Percentiles rank a stretch among this genome's conserved stretches.
Evolutionary conservation across 2,329 filamentous ascomycete genomes (phyloP).

Genomic region (Fusarium mundagurra): DNA sequence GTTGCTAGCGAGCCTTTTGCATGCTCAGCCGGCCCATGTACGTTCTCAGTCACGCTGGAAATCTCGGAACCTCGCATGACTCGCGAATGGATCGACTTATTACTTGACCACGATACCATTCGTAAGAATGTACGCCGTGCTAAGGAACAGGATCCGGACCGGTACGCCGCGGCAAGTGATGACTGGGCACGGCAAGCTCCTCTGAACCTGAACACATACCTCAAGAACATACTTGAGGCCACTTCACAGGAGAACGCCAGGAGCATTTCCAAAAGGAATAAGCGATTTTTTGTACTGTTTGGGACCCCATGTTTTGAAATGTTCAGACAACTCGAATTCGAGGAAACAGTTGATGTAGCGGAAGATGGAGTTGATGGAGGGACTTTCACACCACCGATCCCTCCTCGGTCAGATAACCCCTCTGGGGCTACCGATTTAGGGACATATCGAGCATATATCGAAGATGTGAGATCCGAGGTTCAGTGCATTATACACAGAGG

Average conservation of each 20-base stretch:
- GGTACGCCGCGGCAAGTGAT: slow-evolving; percentile 57
- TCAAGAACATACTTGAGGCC: slow-evolving; percentile 59
- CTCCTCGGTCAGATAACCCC: slow-evolving; percentile 47
- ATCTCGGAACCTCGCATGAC: slow-evolving; percentile 61
- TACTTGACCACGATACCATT: slow-evolving; percentile 59
- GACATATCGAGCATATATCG: slow-evolving; percentile 58
- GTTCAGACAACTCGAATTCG: slow-evolving; percentile 61
- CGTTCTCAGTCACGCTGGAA: slow-evolving; percentile 56
- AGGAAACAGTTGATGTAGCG: slow-evolving; percentile 50
- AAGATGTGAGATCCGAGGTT: slow-evolving; percentile 60
- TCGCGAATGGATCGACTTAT: slow-evolving; percentile 52
- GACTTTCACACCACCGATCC: slow-evolving; percentile 48
- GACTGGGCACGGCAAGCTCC: slow-evolving; percentile 54
- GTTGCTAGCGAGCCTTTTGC: slow-evolving; percentile 50
- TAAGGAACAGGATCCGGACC: slow-evolving; percentile 56
- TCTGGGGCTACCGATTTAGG: slow-evolving; percentile 50
- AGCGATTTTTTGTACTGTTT: slow-evolving; percentile 64
- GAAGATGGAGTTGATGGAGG: slow-evolving; percentile 54
- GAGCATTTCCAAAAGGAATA: slow-evolving; percentile 66
- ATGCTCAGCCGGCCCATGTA: slow-evolving; percentile 56
- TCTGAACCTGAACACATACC: slow-evolving; percentile 60
- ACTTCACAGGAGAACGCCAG: slow-evolving; percentile 49
- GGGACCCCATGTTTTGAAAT: slow-evolving; percentile 60
- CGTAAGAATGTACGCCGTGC: slow-evolving; percentile 51
- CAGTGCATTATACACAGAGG: slow-evolving; percentile 54